Evolutionary conservation across 805 yeast genomes (phyloP), one percentile per base, ranked within the genome.

Genomic region (Clavispora fructus): DNA sequence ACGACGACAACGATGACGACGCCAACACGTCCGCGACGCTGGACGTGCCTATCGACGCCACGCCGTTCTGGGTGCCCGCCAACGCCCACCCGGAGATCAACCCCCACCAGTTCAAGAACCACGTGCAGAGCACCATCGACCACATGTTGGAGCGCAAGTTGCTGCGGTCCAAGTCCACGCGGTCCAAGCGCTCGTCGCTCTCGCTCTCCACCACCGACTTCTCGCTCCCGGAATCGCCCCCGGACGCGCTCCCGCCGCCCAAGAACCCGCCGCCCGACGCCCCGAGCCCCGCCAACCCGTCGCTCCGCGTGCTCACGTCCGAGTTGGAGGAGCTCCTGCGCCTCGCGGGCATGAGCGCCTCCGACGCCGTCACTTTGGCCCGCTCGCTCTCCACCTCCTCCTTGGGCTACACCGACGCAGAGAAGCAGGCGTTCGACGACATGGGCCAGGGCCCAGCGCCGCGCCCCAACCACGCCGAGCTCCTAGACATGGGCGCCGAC

Each of bases 11-110:
- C 31, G 30, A 41, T 12, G 38, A 53, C 10, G 59, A 66, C 44
- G 37, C 37, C 23, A 33, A 33, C 37, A 33, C 37, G n/a, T 33
- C 37, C 1, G 37, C 25, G 17, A 10, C 13, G 25, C 37, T 33
- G 37, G 37, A 33, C 25, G 17, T 14, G 25, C 37, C 37, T 10
- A 33, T 33, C 25, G 37, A 17, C 37, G 66, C 77, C 14, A 76
- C 77, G 41, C 69, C 78, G 47, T 66, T 87, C 29, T 92, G 99
- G 99, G 97, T 94, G 1, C 98, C 98, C 0, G 99, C 98, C 1
- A 82, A 80, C 51, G 74, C 89, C 33, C 99, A 94, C 62, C 98
- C 98, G 1, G 92, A 87, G 57, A 78, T 92, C n/a, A 91, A 95
- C 25, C 98, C 98, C 2, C 95, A 87, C 57, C 88, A 87, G 56